Percentiles rank a stretch among this genome's conserved stretches.
Conservation (phyloP, 768 basidiomycete genomes). For the Pulveroboletus sp. region DNA sequence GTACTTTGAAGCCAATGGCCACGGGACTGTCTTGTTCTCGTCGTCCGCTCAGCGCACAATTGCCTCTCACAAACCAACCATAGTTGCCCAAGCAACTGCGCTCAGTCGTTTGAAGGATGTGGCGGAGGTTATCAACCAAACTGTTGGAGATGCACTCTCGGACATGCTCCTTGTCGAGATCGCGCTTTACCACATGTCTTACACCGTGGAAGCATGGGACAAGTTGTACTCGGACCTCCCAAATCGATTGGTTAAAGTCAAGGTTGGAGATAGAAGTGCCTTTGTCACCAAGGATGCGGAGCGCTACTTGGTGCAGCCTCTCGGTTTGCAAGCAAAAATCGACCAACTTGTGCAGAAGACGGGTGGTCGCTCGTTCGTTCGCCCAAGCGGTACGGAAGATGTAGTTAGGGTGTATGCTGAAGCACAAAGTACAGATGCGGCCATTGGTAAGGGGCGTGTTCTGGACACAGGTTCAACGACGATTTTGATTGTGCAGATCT, state of each 20-base stretch:
- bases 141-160: constrained; percentile 94
- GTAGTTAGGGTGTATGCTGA: constrained; percentile 98
- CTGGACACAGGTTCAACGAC: not conserved
- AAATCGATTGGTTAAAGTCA: constrained; percentile 91
- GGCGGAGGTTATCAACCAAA: constrained; percentile 89
- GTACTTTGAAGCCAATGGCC: constrained; percentile 99
- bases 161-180: constrained; percentile 95
- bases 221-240: constrained; percentile 90
- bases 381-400: constrained; percentile 97
- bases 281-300: constrained; percentile 96
- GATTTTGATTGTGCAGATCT: constrained; percentile 51
- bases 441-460: constrained; percentile 58
- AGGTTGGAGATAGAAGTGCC: constrained; percentile 72
- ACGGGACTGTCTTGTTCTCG: constrained; percentile 96
- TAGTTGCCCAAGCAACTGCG: constrained; percentile 78
- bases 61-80: constrained; percentile 61
- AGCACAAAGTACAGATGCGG: constrained; percentile 66
- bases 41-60: constrained; percentile 62
- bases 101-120: constrained; percentile 74
- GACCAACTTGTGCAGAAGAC: constrained; percentile 80
- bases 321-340: constrained; percentile 75
- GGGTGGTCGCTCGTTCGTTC: constrained; percentile 86
- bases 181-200: constrained; percentile 85
- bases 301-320: constrained; percentile 76
- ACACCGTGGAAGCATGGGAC: constrained; percentile 86